phyloP scores from a whole-genome alignment of 2,329 filamentous ascomycete species.

The Fusarium denticulatum region DNA sequence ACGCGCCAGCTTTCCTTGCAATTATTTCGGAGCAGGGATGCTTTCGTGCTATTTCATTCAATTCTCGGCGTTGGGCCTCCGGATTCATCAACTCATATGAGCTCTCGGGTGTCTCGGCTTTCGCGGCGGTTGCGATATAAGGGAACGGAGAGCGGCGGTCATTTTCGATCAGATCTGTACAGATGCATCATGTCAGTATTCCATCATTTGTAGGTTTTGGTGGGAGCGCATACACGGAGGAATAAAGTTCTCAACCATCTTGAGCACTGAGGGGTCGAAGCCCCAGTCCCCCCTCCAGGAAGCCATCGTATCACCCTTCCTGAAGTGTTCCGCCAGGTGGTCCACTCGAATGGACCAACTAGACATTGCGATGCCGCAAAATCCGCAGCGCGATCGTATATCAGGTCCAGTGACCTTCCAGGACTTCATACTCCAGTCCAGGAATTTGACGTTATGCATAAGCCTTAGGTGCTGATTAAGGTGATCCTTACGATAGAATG shows the following conservation, averaged over 20 bases:
- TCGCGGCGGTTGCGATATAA: not conserved
- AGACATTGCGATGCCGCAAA: not conserved
- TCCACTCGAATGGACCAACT: not conserved
- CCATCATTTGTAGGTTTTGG: accelerated
- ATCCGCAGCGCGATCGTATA: not conserved
- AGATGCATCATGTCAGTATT: accelerated
- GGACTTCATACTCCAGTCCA: not conserved
- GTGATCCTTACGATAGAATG: not conserved
- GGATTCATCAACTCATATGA: not conserved
- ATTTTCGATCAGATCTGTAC: not conserved
- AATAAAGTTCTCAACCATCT: not conserved
- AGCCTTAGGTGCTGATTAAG: not conserved
- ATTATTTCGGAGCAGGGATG: not conserved
- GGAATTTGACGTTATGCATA: not conserved
- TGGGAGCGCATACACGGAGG: not conserved
- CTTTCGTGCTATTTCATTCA: not conserved
- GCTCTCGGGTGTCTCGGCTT: not conserved
- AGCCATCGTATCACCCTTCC: not conserved
- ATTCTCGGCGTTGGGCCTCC: not conserved
- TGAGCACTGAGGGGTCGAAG: not conserved
- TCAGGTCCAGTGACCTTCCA: not conserved
- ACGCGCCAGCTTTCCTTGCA: not conserved
- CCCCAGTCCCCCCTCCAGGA: not conserved
- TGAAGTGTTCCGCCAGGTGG: not conserved
- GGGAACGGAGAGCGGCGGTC: not conserved